These are phyloP conservation scores for Cladosporium colombiae DNA, from an alignment of 2,329 filamentous ascomycete genomes.

Conservation along the genomic window DNA sequence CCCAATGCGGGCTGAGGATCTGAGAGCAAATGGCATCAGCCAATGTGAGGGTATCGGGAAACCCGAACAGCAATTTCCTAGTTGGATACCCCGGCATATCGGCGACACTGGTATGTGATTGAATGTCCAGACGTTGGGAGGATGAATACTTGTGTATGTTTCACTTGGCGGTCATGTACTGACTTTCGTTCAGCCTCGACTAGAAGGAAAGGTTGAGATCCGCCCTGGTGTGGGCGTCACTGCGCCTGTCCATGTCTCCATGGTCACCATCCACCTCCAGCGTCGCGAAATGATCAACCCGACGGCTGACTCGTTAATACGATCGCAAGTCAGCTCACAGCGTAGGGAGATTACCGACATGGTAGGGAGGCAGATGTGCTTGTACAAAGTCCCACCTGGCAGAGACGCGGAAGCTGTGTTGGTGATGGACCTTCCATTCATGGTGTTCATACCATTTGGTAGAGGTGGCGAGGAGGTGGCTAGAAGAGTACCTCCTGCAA, in stretches of 20 bases:
- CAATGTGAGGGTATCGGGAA: constrained; percentile 87
- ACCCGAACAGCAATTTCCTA: constrained; percentile 93
- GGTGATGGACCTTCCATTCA: constrained; percentile 95
- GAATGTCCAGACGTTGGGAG: background rate
- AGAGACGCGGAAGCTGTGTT: constrained; percentile 86
- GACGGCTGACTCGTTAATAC: constrained; percentile 88
- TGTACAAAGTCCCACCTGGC: constrained; percentile 83
- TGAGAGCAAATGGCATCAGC: constrained; percentile 60
- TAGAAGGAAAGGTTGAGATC: constrained; percentile 97
- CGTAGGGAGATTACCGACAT: constrained; percentile 88
- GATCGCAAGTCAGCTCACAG: constrained; percentile 80
- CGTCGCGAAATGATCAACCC: constrained; percentile 95
- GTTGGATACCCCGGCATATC: constrained; percentile 98
- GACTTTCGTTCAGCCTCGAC: constrained; percentile 68
- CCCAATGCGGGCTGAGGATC: constrained; percentile 29
- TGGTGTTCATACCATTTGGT: constrained; percentile 95
- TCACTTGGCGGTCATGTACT: background rate
- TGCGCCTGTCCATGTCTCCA: constrained; percentile 84
- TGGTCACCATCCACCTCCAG: constrained; percentile 92
- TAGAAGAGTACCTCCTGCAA: constrained; percentile 86
- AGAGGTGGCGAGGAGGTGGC: constrained; percentile 88
- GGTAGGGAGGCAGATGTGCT: constrained; percentile 90
- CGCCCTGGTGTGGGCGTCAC: constrained; percentile 81
- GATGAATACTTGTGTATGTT: background rate
- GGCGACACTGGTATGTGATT: constrained; percentile 77